A percentile compares a stretch with the other conserved stretches of the same genome.
phyloP scores from a whole-genome alignment of 2,329 filamentous ascomycete genomes.

The Monosporascus cannonballus region DNA sequence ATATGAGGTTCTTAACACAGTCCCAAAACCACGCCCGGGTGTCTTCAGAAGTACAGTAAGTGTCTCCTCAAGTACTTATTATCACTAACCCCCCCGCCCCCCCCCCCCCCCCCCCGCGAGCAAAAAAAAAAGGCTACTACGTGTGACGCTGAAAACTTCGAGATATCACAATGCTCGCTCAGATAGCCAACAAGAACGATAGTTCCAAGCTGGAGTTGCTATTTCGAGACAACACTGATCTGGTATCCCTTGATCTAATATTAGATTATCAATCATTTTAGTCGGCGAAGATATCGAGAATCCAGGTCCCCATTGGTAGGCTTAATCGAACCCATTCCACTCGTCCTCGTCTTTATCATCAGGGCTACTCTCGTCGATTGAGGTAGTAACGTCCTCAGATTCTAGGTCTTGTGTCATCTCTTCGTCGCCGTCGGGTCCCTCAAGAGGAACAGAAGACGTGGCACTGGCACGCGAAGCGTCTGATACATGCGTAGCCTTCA shows the following conservation, averaged over 20 bases:
- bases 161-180: too few relatives aligned
- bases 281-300: not conserved
- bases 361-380: slow-evolving; percentile 8
- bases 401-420: slow-evolving; percentile 10
- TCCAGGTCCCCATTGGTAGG: not conserved
- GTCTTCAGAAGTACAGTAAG: slow-evolving; percentile 66
- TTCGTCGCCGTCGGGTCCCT: slow-evolving; percentile 27
- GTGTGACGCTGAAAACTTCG: not conserved
- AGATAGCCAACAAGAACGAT: too few relatives aligned
- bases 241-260: too few relatives aligned
- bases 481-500: slow-evolving; percentile 19
- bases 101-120: too few relatives aligned
- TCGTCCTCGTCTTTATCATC: slow-evolving; percentile 19
- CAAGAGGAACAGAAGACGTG: slow-evolving; percentile 30
- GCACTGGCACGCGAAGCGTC: slow-evolving; percentile 39
- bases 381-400: slow-evolving; percentile 10
- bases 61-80: not conserved
- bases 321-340: slow-evolving; percentile 30
- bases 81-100: not conserved
- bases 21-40: slow-evolving; percentile 72
- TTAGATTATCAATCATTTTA: too few relatives aligned
- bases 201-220: too few relatives aligned
- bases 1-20: slow-evolving; percentile 27
- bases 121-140: not conserved
- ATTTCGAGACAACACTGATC: too few relatives aligned